Evolutionary conservation across 2,329 filamentous ascomycete genomes (phyloP).

Genomic region (Apiospora arundinis): DNA sequence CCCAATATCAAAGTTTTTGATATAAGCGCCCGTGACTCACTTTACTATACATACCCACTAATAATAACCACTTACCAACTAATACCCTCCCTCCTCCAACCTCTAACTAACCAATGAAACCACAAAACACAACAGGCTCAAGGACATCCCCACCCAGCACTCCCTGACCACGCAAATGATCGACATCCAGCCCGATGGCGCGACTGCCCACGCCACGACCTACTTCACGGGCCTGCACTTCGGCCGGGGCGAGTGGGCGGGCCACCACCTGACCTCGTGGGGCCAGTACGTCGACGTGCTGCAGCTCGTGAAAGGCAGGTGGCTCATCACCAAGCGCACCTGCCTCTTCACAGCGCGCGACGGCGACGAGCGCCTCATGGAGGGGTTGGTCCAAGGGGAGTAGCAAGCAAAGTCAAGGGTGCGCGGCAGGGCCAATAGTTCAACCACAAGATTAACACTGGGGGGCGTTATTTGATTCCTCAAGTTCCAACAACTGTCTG

Average conservation of each 20-base stretch:
- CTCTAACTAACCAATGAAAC: no score
- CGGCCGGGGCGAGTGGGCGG: slow-evolving; percentile 26
- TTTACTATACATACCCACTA: no score
- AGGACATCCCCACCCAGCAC: slow-evolving; percentile 24
- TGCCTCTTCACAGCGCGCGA: slow-evolving; percentile 19
- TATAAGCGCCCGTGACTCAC: no score
- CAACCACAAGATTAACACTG: no score
- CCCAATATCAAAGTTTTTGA: no score
- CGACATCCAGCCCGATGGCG: slow-evolving; percentile 22
- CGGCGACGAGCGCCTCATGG: slow-evolving; percentile 23
- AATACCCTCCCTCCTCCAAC: no score
- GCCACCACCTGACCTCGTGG: slow-evolving; percentile 24
- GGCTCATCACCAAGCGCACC: slow-evolving; percentile 22
- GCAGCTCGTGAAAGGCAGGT: slow-evolving; percentile 21
- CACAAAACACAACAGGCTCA: no score
- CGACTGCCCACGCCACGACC: slow-evolving; percentile 23
- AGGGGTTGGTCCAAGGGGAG: background rate
- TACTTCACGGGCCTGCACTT: slow-evolving; percentile 28
- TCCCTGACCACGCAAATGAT: slow-evolving; percentile 27
- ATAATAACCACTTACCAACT: no score
- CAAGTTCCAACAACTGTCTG: background rate
- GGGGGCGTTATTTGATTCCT: background rate
- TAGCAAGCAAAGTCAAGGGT: background rate
- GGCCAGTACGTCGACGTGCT: slow-evolving; percentile 25
- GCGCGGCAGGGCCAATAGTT: no score